Evolutionary conservation across 208 protist species (phyloP).

Genomic region (Leishmania arabica): DNA sequence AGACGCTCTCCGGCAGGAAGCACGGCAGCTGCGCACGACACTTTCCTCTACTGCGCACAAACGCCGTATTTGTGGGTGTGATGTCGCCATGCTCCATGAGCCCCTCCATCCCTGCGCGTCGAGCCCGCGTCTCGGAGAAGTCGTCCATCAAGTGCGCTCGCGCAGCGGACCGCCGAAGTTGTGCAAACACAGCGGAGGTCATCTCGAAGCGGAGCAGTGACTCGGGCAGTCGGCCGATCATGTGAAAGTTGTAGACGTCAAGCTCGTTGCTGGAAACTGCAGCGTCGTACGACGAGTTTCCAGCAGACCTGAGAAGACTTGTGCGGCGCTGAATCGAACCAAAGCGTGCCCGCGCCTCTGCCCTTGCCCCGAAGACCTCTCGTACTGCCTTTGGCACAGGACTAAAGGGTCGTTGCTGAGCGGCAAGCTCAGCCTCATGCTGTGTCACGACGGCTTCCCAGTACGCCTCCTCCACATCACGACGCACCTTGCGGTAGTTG

Average conservation of each 20-base stretch:
- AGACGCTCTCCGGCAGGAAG: conserved; percentile 42
- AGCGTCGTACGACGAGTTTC: neutral
- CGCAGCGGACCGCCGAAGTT: conserved; percentile 20
- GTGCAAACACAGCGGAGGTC: conserved; percentile 28
- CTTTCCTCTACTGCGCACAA: neutral
- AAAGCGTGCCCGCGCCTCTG: conserved; percentile 9
- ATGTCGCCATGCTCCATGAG: neutral
- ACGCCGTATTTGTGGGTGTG: neutral
- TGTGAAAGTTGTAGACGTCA: conserved; percentile 52
- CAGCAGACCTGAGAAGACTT: neutral
- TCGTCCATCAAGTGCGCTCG: conserved; percentile 30
- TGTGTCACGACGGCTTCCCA: conserved; percentile 39
- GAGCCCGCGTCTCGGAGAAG: conserved; percentile 15
- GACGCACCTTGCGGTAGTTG: conserved; percentile 58
- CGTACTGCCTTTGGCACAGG: conserved; percentile 3
- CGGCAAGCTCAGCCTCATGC: conserved; percentile 40
- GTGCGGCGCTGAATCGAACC: neutral
- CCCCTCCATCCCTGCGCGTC: neutral
- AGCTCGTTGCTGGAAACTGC: conserved; percentile 27
- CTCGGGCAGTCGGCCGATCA: conserved; percentile 59
- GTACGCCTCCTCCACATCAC: conserved; percentile 53
- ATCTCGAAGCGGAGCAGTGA: conserved; percentile 53
- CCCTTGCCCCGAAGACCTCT: conserved; percentile 12
- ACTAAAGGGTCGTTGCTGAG: conserved; percentile 4
- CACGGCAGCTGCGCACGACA: conserved; percentile 20